These are phyloP conservation scores for Ganoderma sp. DNA, from an alignment of 1,284 basidiomycete genomes.

Conservation along the genomic window DNA sequence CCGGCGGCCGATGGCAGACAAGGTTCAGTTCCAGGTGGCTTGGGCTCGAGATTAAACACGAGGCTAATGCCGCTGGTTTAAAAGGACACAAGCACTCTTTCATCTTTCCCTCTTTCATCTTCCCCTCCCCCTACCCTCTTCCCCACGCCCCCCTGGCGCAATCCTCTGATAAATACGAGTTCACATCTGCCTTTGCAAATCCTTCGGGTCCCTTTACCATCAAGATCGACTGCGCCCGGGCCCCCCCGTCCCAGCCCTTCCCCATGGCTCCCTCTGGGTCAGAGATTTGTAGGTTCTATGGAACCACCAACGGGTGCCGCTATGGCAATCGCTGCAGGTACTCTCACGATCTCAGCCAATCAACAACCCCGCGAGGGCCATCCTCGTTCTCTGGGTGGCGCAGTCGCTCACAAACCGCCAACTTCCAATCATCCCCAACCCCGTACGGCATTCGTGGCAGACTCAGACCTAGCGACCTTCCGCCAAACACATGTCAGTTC, in stretches of 20 bases:
- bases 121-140: background rate
- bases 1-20: background rate
- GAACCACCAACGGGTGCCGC: constrained; percentile 18
- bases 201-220: background rate
- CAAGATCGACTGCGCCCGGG: background rate
- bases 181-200: background rate
- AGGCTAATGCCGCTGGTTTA: background rate
- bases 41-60: background rate
- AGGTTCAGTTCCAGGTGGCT: background rate
- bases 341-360: constrained; percentile 28
- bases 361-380: constrained; percentile 12
- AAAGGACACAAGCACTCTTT: background rate
- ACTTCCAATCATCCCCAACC: background rate
- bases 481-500: constrained; percentile 53
- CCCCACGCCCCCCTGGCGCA: background rate
- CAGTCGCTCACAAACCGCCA: constrained; percentile 17
- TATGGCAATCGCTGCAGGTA: constrained; percentile 29
- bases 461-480: constrained; percentile 28
- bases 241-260: too few relatives aligned
- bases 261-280: constrained; percentile 18
- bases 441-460: background rate
- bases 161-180: background rate
- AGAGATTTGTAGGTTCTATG: constrained; percentile 17
- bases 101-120: too few relatives aligned
- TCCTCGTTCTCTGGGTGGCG: constrained; percentile 12